Conservation (phyloP, 116 monocot genomes). For the Iris pallida region DNA sequence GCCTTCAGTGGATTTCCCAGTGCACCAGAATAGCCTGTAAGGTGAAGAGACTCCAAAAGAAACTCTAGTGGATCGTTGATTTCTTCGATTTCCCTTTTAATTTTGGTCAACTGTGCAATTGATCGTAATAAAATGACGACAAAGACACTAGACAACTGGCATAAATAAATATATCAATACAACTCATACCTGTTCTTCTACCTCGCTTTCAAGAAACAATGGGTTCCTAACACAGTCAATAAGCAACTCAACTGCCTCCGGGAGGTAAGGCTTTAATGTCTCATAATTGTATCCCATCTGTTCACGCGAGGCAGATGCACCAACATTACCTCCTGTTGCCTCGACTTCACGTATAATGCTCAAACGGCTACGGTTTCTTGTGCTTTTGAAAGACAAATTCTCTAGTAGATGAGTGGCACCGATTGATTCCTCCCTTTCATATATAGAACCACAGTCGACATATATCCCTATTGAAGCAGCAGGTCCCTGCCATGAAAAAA, state of each 20-base stretch:
- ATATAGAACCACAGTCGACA: constrained; percentile 78
- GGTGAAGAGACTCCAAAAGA: constrained; percentile 67
- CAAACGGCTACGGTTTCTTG: constrained; percentile 44
- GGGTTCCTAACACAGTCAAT: constrained; percentile 71
- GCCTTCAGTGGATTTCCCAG: constrained; percentile 55
- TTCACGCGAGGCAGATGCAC: constrained; percentile 57
- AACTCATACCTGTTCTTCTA: constrained; percentile 62
- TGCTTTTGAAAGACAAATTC: constrained; percentile 70
- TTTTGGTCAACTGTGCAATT: constrained; percentile 33
- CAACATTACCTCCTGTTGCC: constrained; percentile 57
- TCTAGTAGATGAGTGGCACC: constrained; percentile 64
- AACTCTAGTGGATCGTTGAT: constrained; percentile 56
- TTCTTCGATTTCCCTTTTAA: constrained; percentile 48
- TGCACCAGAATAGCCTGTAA: constrained; percentile 55
- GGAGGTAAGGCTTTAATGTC: constrained; percentile 47
- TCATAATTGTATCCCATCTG: constrained; percentile 78
- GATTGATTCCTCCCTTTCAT: constrained; percentile 36
- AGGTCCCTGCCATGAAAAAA: constrained; percentile 49
- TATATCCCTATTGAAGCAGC: constrained; percentile 67
- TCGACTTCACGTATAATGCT: constrained; percentile 63
- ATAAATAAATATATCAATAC: neutral
- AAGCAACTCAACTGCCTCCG: constrained; percentile 55
- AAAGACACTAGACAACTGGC: neutral
- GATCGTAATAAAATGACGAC: constrained; percentile 7
- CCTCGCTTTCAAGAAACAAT: constrained; percentile 53